Evolutionary conservation across 768 basidiomycete species (phyloP), one percentile per base, ranked within the genome.

Genomic region (Macrolepiota dolichaula): DNA sequence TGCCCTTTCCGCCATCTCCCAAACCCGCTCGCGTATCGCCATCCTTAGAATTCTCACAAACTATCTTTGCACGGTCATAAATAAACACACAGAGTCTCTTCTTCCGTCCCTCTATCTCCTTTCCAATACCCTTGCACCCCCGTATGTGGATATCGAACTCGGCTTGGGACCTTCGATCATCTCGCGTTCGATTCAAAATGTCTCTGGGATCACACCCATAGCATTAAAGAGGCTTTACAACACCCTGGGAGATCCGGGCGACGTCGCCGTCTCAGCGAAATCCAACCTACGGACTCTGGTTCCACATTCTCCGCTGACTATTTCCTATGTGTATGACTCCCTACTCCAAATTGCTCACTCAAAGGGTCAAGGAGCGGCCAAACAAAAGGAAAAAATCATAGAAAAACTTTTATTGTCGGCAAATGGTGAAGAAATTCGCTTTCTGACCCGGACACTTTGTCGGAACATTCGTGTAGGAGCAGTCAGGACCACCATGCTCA

Each of bases 401-500:
- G 87, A 94, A 69, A 88, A 83, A 67, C 77, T 96, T 24, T 81
- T 96, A n/a, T 82, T 96, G 5, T 81, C 91, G 10, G 89, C 94
- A 0, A 84, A 80, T 61, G 95, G 94, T 24, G 95, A 96, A 72
- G 93, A 97, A 74, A 81, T 84, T n/a, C 82, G 94, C 29, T 97
- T 86, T 67, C 78, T 96, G 44, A 87, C 89, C 32, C 82, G 91
- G 40, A 91, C 84, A 2, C 77, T 95, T 27, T 85, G 81, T 29
- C 83, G 84, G 68, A 88, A 93, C 71, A 77, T 94, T 47, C 85
- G 92, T 50, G 94, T 96, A 15, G 95, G 95, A 1, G 95, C 94
- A 2, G 92, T 95, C 29, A 81, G 92, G 65, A 85, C 90, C 25
- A 89, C 94, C 5, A 83, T 96, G 36, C 79, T 95, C 52, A 86